These are phyloP conservation scores for Arctium lappa DNA, from an alignment of 129 eudicot genomes.

Conservation along the genomic window DNA sequence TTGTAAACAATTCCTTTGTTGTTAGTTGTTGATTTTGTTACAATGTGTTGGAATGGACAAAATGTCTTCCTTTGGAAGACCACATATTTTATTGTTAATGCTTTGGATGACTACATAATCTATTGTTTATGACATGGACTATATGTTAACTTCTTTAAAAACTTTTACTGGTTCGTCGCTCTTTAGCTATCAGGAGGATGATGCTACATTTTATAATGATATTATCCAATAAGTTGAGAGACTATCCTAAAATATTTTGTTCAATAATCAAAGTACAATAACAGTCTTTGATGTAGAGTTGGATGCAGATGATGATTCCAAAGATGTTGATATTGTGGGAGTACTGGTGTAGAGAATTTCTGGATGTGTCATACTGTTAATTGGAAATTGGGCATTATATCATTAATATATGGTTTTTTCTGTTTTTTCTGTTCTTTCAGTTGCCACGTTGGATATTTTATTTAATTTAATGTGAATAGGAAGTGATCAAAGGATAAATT, in stretches of 20 bases:
- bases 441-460: conserved; percentile 75
- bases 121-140: conserved; percentile 25
- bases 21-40: too few relatives aligned
- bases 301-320: conserved; percentile 58
- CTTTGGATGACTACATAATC: too few relatives aligned
- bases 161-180: conserved; percentile 61
- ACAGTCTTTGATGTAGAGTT: conserved; percentile 70
- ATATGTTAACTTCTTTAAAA: conserved; percentile 46
- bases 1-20: too few relatives aligned
- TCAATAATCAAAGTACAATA: conserved; percentile 31
- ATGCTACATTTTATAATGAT: conserved; percentile 27
- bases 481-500: conserved; percentile 59
- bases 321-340: conserved; percentile 39
- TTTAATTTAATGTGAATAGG: conserved; percentile 54
- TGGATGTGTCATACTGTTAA: conserved; percentile 35
- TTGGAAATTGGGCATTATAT: conserved; percentile 52
- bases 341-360: conserved; percentile 38
- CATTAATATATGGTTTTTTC: conserved; percentile 55
- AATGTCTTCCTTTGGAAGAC: too few relatives aligned
- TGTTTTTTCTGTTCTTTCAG: conserved; percentile 45
- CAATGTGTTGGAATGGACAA: too few relatives aligned
- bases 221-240: conserved; percentile 49
- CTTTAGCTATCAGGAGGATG: conserved; percentile 33
- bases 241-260: conserved; percentile 13
- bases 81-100: too few relatives aligned